Evolutionary conservation across 306 rosid species (phyloP).

Genomic region (Quercus agrifolia): DNA sequence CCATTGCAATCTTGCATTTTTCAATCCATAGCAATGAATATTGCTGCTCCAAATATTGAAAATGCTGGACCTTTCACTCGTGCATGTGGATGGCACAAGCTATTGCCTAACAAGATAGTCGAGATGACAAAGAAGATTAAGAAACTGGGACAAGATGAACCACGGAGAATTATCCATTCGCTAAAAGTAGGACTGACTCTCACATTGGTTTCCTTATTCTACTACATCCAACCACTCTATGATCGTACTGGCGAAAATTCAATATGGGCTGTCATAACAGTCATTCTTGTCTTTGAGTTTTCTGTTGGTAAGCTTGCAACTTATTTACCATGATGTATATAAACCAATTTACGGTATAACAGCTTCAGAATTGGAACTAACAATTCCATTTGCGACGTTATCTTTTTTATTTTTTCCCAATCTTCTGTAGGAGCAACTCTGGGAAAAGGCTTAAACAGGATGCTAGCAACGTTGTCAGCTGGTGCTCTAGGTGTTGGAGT

Average conservation of each 20-base stretch:
- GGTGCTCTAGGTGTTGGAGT: conserved; percentile 34
- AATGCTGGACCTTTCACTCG: background rate
- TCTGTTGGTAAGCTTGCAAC: conserved; percentile 12
- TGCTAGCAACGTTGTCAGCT: conserved; percentile 25
- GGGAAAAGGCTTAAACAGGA: too few species aligned
- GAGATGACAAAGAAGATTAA: background rate
- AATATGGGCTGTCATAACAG: conserved; percentile 28
- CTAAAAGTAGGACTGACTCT: too few species aligned
- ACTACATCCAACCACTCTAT: conserved; percentile 12
- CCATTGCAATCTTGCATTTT: background rate
- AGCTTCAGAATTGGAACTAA: too few species aligned
- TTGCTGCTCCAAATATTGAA: background rate
- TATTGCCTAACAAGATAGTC: background rate
- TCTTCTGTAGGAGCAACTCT: conserved; percentile 19
- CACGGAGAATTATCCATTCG: conserved; percentile 18
- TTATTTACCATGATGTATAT: too few species aligned
- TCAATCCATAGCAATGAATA: background rate
- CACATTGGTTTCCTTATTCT: too few species aligned
- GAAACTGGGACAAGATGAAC: conserved; percentile 30
- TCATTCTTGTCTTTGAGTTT: conserved; percentile 21
- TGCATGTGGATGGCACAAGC: background rate
- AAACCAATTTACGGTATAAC: too few species aligned
- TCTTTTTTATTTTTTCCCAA: too few species aligned
- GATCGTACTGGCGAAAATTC: conserved; percentile 6
- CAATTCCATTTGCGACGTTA: too few species aligned